These are phyloP conservation scores for Cynanchum wilfordii DNA, from an alignment of 257 asterid genomes.

Conservation along the genomic window DNA sequence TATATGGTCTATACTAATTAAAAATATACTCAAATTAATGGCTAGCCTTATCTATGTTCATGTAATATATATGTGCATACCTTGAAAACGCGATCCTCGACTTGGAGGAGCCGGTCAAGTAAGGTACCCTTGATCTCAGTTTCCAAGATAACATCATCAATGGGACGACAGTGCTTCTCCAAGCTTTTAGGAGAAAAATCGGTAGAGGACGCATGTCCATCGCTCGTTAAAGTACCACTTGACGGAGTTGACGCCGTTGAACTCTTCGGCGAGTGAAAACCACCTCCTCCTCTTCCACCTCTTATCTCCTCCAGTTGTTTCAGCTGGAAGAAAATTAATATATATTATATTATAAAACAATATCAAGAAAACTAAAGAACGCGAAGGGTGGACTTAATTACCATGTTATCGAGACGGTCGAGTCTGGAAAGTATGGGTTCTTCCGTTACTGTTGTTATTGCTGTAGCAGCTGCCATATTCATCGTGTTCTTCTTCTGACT, in stretches of 20 bases:
- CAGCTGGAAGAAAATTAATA: constrained; percentile 27
- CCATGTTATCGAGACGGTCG: constrained; percentile 54
- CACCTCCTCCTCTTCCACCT: constrained; percentile 27
- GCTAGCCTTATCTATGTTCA: too few relatives aligned
- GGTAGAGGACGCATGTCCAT: constrained; percentile 16
- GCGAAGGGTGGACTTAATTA: constrained; percentile 8
- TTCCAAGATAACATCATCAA: constrained; percentile 54
- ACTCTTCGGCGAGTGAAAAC: constrained; percentile 45
- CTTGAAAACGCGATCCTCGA: constrained; percentile 65
- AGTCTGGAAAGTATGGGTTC: constrained; percentile 66
- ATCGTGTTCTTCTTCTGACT: too few relatives aligned
- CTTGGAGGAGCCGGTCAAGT: constrained; percentile 43
- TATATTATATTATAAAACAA: too few relatives aligned
- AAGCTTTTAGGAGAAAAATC: constrained; percentile 47
- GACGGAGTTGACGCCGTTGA: constrained; percentile 40
- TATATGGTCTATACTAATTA: too few relatives aligned
- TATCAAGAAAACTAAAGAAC: too few relatives aligned
- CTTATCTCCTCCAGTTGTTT: constrained; percentile 50
- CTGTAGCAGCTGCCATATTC: constrained; percentile 5
- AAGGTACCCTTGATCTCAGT: constrained; percentile 58
- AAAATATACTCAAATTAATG: too few relatives aligned
- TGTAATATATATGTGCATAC: constrained; percentile 13
- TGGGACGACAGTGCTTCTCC: constrained; percentile 58
- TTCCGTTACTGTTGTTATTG: constrained; percentile 15
- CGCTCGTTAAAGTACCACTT: constrained; percentile 36